phyloP scores from a whole-genome alignment of 2,329 filamentous ascomycete species.

The Helminthosporium solani region DNA sequence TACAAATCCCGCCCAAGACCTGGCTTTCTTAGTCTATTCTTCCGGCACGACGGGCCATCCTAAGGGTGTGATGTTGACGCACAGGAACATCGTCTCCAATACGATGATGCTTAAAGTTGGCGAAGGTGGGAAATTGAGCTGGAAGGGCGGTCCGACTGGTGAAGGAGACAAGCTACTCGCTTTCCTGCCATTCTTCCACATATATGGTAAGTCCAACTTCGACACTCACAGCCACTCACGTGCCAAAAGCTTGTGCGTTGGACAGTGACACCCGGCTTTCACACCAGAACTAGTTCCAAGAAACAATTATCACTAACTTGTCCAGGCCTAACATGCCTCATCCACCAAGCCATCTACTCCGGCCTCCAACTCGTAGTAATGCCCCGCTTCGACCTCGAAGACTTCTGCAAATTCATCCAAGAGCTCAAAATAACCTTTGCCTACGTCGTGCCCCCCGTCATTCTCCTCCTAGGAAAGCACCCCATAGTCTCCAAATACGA shows the following conservation, averaged over 20 bases:
- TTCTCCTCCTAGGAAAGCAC: constrained; percentile 77
- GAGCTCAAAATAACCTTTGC: constrained; percentile 72
- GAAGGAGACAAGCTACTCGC: constrained; percentile 72
- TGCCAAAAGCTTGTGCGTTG: no score
- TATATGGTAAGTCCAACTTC: constrained; percentile 64
- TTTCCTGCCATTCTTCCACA: constrained; percentile 87
- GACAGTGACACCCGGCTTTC: no score
- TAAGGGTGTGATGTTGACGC: constrained; percentile 86
- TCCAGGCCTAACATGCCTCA: constrained; percentile 66
- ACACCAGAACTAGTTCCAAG: not conserved
- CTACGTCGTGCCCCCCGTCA: constrained; percentile 82
- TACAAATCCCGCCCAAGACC: constrained; percentile 67
- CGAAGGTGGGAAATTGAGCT: constrained; percentile 54
- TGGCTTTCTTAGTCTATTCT: constrained; percentile 84
- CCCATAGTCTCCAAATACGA: constrained; percentile 79
- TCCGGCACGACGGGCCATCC: constrained; percentile 88
- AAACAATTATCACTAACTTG: not conserved
- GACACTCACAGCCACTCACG: not conserved
- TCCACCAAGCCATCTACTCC: constrained; percentile 66
- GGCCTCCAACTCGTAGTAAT: constrained; percentile 71
- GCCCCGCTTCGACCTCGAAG: constrained; percentile 77
- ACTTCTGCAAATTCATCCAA: constrained; percentile 75
- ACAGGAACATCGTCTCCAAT: constrained; percentile 80
- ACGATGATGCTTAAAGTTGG: constrained; percentile 45
- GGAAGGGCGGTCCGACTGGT: constrained; percentile 60